Percentiles rank a stretch among this genome's conserved stretches.
These are phyloP conservation scores for Cyclotella atomus DNA, from an alignment of 108 stramenopile genomes.

Conservation along the genomic window DNA sequence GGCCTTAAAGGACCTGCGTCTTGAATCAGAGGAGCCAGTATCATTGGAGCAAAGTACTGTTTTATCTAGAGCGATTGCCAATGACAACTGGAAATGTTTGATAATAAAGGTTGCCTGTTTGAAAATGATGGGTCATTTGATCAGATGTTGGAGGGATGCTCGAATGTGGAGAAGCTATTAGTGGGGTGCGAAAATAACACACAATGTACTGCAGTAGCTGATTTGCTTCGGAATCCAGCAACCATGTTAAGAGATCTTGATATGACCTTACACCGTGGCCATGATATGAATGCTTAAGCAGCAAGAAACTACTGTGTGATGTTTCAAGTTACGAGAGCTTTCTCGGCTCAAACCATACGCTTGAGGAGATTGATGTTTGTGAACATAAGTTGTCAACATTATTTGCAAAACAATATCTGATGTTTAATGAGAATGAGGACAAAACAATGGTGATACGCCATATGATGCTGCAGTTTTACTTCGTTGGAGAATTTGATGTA, in stretches of 20 bases:
- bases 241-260: not conserved
- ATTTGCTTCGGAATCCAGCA: not conserved
- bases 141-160: not conserved
- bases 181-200: not conserved
- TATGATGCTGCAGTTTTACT: not conserved
- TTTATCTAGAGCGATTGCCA: not conserved
- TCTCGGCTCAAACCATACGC: not conserved
- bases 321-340: not conserved
- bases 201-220: not conserved
- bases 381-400: not conserved
- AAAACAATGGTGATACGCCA: not conserved
- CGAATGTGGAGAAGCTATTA: not conserved
- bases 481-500: not conserved
- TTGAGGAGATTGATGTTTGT: not conserved
- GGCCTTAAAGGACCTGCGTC: not conserved
- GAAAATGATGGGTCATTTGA: not conserved
- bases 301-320: not conserved
- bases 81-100: not conserved
- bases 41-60: not conserved
- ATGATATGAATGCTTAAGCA: not conserved
- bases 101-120: not conserved
- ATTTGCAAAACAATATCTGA: not conserved
- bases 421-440: not conserved
- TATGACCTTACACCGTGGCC: not conserved
- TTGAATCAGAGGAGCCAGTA: not conserved